Evolutionary conservation across 495 filamentous ascomycete genomes (phyloP).

Genomic region (Aspergillus indologenus): DNA sequence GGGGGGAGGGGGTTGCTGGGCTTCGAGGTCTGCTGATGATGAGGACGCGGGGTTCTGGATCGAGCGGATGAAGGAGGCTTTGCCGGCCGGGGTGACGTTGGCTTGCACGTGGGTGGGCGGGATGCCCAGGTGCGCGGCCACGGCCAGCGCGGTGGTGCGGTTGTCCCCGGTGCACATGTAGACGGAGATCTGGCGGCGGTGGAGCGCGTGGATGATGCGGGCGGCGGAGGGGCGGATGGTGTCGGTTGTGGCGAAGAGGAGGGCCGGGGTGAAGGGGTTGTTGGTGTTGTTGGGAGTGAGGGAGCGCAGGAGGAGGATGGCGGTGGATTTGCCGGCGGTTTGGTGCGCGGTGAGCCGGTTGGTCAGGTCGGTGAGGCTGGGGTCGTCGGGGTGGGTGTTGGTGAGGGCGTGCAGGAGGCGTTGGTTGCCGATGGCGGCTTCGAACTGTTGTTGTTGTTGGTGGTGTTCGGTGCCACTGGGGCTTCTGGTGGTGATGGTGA

Average conservation of each 20-base stretch:
- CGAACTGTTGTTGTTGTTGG: constrained; percentile 39
- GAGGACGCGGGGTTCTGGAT: constrained; percentile 57
- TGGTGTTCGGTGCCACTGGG: background rate
- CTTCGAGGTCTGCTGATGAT: constrained; percentile 2
- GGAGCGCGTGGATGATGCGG: constrained; percentile 63
- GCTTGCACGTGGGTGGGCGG: constrained; percentile 73
- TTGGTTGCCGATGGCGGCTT: constrained; percentile 84
- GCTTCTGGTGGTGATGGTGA: constrained; percentile 38
- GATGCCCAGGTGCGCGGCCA: constrained; percentile 78
- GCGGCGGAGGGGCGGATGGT: constrained; percentile 75
- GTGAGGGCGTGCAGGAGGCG: constrained; percentile 53
- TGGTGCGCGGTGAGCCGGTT: constrained; percentile 63
- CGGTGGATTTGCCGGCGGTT: constrained; percentile 67
- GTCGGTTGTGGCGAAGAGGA: constrained; percentile 69
- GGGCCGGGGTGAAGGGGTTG: constrained; percentile 52
- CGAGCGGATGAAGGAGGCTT: constrained; percentile 77
- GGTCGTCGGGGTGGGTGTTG: constrained; percentile 15
- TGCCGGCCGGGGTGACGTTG: constrained; percentile 79
- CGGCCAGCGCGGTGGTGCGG: constrained; percentile 50
- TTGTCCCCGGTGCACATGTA: constrained; percentile 93
- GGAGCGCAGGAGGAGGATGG: constrained; percentile 57
- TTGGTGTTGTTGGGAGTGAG: constrained; percentile 21
- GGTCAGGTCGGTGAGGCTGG: constrained; percentile 31
- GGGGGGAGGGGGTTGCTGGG: constrained; percentile 2
- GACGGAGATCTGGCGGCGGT: constrained; percentile 60